Percentiles rank a stretch among this genome's conserved stretches.
phyloP scores from a whole-genome alignment of 1,139 yeast genomes.

The Yamadazyma sp. region DNA sequence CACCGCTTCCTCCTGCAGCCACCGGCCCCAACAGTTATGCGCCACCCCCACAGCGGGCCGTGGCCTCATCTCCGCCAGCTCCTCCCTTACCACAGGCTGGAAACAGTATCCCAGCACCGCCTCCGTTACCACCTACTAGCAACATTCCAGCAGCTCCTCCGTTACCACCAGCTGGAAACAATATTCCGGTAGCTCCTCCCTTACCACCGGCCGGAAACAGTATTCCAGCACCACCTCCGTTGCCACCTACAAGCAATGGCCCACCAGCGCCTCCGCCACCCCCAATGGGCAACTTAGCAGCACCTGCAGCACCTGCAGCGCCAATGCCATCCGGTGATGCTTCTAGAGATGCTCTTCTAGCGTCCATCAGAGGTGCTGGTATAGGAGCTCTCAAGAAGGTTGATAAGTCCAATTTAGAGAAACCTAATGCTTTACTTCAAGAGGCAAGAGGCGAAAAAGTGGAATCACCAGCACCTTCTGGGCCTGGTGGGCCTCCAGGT shows the following conservation, averaged over 20 bases:
- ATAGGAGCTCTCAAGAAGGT: slow-evolving; percentile 71
- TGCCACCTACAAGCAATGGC: slow-evolving; percentile 16
- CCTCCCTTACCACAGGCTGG: slow-evolving; percentile 3
- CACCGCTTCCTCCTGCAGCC: slow-evolving; percentile 1
- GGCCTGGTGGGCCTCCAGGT: slow-evolving; percentile 40
- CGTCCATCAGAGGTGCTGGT: slow-evolving; percentile 83
- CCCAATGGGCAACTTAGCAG: slow-evolving; percentile 36
- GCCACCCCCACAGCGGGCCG: background rate
- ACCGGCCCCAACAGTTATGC: slow-evolving; percentile 9
- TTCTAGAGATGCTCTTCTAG: slow-evolving; percentile 79
- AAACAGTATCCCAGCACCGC: slow-evolving; percentile 14
- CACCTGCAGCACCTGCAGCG: slow-evolving; percentile 22
- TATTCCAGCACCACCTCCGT: slow-evolving; percentile 18
- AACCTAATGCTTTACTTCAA: slow-evolving; percentile 69
- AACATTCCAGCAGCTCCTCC: slow-evolving; percentile 18
- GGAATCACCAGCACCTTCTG: slow-evolving; percentile 26
- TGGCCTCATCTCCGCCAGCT: slow-evolving; percentile 6
- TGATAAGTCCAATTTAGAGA: slow-evolving; percentile 81
- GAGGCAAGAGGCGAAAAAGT: slow-evolving; percentile 66
- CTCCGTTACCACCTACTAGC: slow-evolving; percentile 19
- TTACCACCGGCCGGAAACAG: background rate
- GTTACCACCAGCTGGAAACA: slow-evolving; percentile 20
- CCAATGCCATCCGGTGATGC: slow-evolving; percentile 36
- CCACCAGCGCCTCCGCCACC: slow-evolving; percentile 27
- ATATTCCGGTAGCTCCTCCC: slow-evolving; percentile 8